Evolutionary conservation across 805 yeast genomes (phyloP).

Genomic region (Starmerella tilneyi): DNA sequence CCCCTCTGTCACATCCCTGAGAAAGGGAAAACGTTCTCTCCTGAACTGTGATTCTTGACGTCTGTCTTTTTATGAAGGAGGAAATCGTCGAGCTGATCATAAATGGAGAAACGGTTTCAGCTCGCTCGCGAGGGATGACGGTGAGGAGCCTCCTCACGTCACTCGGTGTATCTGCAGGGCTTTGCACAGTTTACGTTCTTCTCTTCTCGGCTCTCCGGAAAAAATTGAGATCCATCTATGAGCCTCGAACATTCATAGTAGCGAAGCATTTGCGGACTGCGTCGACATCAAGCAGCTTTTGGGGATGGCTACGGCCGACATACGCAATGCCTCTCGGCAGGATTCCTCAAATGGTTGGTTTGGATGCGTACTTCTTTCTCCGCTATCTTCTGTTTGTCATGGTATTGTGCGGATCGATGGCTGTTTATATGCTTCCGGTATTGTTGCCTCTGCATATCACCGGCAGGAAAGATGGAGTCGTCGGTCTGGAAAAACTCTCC

Average conservation of each 20-base stretch:
- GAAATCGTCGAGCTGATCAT: slow-evolving; percentile 21
- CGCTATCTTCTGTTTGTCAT: slow-evolving; percentile 48
- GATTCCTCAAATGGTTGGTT: slow-evolving; percentile 42
- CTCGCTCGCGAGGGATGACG: slow-evolving; percentile 21
- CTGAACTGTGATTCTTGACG: too few relatives aligned
- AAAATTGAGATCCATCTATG: slow-evolving; percentile 38
- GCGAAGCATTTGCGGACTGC: slow-evolving; percentile 34
- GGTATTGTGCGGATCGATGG: slow-evolving; percentile 43
- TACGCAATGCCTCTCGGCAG: slow-evolving; percentile 35
- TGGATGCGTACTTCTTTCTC: slow-evolving; percentile 66
- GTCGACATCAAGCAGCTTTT: slow-evolving; percentile 32
- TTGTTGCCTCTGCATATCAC: slow-evolving; percentile 54
- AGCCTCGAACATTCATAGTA: slow-evolving; percentile 43
- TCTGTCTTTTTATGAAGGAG: slow-evolving; percentile 10
- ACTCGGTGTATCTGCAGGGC: slow-evolving; percentile 33
- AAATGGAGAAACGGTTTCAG: slow-evolving; percentile 14
- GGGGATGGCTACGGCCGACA: slow-evolving; percentile 48
- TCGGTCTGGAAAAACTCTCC: slow-evolving; percentile 51
- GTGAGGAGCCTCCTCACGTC: slow-evolving; percentile 32
- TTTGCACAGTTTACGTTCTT: slow-evolving; percentile 43
- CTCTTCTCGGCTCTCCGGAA: slow-evolving; percentile 34
- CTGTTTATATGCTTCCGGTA: slow-evolving; percentile 46
- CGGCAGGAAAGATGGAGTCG: slow-evolving; percentile 30
- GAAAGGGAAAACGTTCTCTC: too few relatives aligned
- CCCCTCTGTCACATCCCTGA: too few relatives aligned